Base-by-base conservation (phyloP, 495 filamentous ascomycete genomes). In the Tetracladium marchalianum region DNA sequence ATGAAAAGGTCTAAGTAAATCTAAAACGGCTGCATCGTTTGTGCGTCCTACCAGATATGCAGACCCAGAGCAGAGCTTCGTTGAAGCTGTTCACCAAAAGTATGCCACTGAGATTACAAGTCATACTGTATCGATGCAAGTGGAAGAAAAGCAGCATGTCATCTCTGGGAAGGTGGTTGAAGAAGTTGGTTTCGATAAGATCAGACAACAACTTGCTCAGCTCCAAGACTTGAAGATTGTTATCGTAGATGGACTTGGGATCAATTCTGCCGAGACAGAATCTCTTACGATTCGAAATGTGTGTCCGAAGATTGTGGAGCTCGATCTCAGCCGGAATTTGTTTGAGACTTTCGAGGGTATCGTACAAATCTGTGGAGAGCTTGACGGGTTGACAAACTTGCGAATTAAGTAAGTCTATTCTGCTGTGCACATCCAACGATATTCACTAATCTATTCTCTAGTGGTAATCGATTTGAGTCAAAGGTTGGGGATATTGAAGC, bases 181-280 rank as follows among this genome's bases (percentile, higher is more conserved):
- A 65, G 93, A 97, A 67, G 77, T 98, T 17, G 92, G 92, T 36
- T 97, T 97, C 59, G 90, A 93, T 44, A 95, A 95, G 69, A 89
- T 95, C 51, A 72, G 84, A 19, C 75, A 74, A 49, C 76, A 90
- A 64, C 79, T 88, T 44, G 81, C 86, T 1, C 73, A 84, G 59
- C 68, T 97, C 17, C 65, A 80, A 39, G 84, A 90, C 56, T 70
- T 97, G 48, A 78, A 72, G 46, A 79, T 88, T 49, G 82, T 95
- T 35, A 66, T 96, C 12, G 71, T 98, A 4, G 89, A 97, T 66
- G 81, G 82, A 1, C 56, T 84, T 47, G 65, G 69, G 31, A 76
- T 96, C 36, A 66, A 62, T 9, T 64, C 67, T 11, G 64, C 67
- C 2, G 66, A 66, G 31, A 52, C 60, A 1, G 47, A 62, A 22